Conservation (phyloP, 2,329 filamentous ascomycete species). For the Cercospora zeina region DNA sequence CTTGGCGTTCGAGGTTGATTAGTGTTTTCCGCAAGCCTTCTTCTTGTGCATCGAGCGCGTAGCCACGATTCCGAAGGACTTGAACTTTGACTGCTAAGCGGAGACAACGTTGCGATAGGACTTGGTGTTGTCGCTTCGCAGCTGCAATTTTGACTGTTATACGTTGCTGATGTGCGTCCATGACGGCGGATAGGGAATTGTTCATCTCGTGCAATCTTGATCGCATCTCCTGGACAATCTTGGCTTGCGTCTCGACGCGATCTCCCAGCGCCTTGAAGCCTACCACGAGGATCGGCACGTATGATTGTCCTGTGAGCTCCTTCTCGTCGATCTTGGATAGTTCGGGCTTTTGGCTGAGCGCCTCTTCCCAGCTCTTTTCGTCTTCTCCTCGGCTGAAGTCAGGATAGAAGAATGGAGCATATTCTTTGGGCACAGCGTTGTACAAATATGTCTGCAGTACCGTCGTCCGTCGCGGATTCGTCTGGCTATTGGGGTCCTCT, state of each 20-base stretch:
- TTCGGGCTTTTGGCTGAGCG: conserved; percentile 74
- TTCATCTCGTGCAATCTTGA: conserved; percentile 77
- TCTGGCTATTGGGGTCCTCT: conserved; percentile 49
- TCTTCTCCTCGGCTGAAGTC: conserved; percentile 62
- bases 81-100: conserved; percentile 77
- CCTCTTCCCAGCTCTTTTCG: conserved; percentile 79
- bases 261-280: conserved; percentile 72
- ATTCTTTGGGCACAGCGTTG: conserved; percentile 74
- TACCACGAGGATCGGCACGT: conserved; percentile 72
- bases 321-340: conserved; percentile 28
- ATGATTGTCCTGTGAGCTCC: conserved; percentile 50
- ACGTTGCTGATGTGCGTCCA: conserved; percentile 74
- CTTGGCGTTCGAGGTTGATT: conserved; percentile 64
- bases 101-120: conserved; percentile 71
- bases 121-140: conserved; percentile 69
- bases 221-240: conserved; percentile 69
- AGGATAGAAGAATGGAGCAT: conserved; percentile 75
- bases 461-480: conserved; percentile 47
- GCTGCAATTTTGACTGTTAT: conserved; percentile 73
- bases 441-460: conserved; percentile 84
- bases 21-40: conserved; percentile 75
- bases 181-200: conserved; percentile 67
- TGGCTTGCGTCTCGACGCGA: conserved; percentile 70
- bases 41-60: conserved; percentile 75
- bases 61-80: conserved; percentile 76